Conservation (phyloP, 1,139 yeast genomes). For the Geotrichum bryndzae region DNA sequence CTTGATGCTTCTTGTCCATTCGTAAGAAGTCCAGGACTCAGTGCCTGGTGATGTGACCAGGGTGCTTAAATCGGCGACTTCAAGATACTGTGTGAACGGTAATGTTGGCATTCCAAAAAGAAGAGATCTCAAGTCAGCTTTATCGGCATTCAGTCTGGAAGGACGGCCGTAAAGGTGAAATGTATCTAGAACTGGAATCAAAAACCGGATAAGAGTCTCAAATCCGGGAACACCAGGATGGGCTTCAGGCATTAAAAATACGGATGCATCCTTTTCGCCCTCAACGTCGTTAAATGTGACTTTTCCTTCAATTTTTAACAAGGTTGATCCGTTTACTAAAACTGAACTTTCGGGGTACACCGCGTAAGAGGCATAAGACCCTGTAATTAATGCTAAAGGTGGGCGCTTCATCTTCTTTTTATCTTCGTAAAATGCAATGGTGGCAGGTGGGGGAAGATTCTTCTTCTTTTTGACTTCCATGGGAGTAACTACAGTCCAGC, state of each 20-base stretch:
- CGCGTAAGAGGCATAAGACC: conserved; percentile 75
- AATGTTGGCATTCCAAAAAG: conserved; percentile 88
- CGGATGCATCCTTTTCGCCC: conserved; percentile 66
- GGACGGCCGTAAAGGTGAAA: conserved; percentile 92
- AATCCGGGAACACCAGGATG: conserved; percentile 92
- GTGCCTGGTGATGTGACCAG: conserved; percentile 41
- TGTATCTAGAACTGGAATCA: conserved; percentile 79
- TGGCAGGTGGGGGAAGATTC: conserved; percentile 37
- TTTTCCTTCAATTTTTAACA: conserved; percentile 80
- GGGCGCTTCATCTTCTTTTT: conserved; percentile 52
- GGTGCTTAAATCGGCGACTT: conserved; percentile 48
- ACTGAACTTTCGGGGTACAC: conserved; percentile 83
- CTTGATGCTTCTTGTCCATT: conserved; percentile 67
- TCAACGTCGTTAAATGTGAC: conserved; percentile 56
- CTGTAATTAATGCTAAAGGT: conserved; percentile 72
- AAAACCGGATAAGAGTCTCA: conserved; percentile 83
- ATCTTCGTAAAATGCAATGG: conserved; percentile 38
- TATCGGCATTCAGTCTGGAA: conserved; percentile 77
- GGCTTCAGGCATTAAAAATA: conserved; percentile 90
- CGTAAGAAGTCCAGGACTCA: conserved; percentile 55
- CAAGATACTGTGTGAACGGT: conserved; percentile 79
- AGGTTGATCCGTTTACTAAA: conserved; percentile 77
- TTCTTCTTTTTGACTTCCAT: conserved; percentile 40
- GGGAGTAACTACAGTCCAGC: conserved; percentile 90
- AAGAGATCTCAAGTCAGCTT: conserved; percentile 69